Conservation (phyloP, 129 eudicot species). For the Sambucus nigra region DNA sequence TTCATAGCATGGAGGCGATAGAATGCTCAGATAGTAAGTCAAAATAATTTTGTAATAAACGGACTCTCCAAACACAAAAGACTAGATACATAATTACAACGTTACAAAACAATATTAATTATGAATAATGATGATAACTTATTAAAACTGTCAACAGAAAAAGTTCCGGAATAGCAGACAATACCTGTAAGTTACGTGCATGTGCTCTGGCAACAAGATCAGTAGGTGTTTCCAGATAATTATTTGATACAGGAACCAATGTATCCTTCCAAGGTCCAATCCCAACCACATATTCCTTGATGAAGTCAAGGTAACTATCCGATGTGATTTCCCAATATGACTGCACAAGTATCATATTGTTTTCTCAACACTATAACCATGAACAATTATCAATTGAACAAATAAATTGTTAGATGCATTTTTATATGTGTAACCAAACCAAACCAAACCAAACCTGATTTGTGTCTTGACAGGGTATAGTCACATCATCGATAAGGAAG, state of each 20-base stretch:
- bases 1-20: no score
- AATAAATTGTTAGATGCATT: no score
- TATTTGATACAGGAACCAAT: conserved; percentile 40
- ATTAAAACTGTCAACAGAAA: neutral
- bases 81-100: neutral
- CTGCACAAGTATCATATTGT: no score
- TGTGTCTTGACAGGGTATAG: conserved; percentile 69
- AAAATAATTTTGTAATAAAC: no score
- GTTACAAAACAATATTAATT: neutral
- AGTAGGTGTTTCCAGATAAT: conserved; percentile 55
- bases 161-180: no score
- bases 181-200: conserved; percentile 77
- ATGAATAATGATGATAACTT: neutral
- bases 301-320: no score
- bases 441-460: conserved; percentile 98
- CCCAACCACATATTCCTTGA: conserved; percentile 79
- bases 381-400: no score
- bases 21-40: no score
- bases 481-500: conserved; percentile 61
- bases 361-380: no score
- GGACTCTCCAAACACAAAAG: no score
- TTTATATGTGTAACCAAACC: no score
- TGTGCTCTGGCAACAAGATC: conserved; percentile 89
- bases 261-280: conserved; percentile 94
- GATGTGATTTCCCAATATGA: conserved; percentile 77